phyloP scores from a whole-genome alignment of 2,329 filamentous ascomycete species.

The Clarireedia homoeocarpa region DNA sequence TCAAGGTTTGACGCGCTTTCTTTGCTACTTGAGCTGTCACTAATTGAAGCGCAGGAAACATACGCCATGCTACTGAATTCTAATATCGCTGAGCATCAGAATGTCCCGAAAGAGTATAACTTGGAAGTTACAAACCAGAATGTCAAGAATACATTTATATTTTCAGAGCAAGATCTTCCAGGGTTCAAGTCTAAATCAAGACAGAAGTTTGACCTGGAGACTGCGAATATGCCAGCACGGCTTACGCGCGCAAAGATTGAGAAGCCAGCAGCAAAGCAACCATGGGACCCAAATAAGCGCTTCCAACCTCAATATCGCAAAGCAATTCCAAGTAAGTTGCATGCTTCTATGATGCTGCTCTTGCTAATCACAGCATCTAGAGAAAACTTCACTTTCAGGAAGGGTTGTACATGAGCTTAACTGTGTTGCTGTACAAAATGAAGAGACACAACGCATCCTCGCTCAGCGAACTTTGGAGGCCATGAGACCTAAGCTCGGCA shows the following conservation, averaged over 20 bases:
- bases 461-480: conserved; percentile 49
- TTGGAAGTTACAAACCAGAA: conserved; percentile 59
- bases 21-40: neutral
- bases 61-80: conserved; percentile 61
- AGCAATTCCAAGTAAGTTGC: conserved; percentile 60
- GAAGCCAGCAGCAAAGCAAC: conserved; percentile 36
- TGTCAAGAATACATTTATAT: conserved; percentile 84
- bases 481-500: conserved; percentile 51
- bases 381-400: conserved; percentile 70
- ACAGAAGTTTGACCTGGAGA: conserved; percentile 46
- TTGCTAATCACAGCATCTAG: conserved; percentile 33
- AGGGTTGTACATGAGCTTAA: conserved; percentile 70
- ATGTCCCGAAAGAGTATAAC: conserved; percentile 82
- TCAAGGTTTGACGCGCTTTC: conserved; percentile 29
- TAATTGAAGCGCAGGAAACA: conserved; percentile 31
- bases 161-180: conserved; percentile 87
- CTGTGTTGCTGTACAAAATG: conserved; percentile 64
- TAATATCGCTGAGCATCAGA: conserved; percentile 58
- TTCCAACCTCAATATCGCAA: conserved; percentile 59
- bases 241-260: conserved; percentile 38
- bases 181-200: conserved; percentile 59
- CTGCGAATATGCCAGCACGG: conserved; percentile 50
- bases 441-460: conserved; percentile 58
- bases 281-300: conserved; percentile 40
- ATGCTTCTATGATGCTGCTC: neutral